Base-by-base conservation (phyloP, 306 rosid species). In the Coriaria nepalensis region DNA sequence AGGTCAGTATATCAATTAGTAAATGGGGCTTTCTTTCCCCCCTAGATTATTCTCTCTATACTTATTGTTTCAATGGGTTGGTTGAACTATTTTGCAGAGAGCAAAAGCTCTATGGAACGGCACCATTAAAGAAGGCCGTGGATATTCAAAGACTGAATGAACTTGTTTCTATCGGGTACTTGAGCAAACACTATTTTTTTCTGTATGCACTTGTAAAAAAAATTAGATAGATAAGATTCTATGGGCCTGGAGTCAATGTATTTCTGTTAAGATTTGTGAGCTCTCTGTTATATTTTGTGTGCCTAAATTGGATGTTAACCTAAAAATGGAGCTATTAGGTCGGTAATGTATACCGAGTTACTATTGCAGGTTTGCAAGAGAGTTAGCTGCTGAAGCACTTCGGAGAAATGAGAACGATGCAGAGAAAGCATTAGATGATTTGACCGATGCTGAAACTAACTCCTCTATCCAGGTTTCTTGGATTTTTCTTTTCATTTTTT, bases 331-430 rank as follows among this genome's bases (percentile, higher is more conserved):
- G 29, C 2, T 20, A 20, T 20, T 20, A 20, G 29, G 29, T 20
- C 29, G 29, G 1, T 20, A 20, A 20, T 20, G 29, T 20, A 20
- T 20, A 1, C 29, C 29, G 3, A 20, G 29, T 20, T 20, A 20
- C 1, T 49, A 42, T 56, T 67, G 40, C 66, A 88, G 97, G 58
- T 83, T 74, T 64, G 83, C 68, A 47, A 88, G 67, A 74, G 83
- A 76, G 37, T 92, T 84, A 40, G 93, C 86, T 8, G 93, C 97
- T 33, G 97, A 88, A 72, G 86, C 96, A 45, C 90, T 84, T 57
- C 69, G 86, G 60, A 79, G 70, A 75, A 84, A 81, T 59, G 97
- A 84, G 76, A 88, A 83, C 47, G 86, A 83, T 50, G 52, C 66
- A 55, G 78, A 88, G 47, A 64, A 62, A 66, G 93, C 96, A 14